Evolutionary conservation across 2,329 filamentous ascomycete species (phyloP), one percentile per base, ranked within the genome.

Genomic region (Lasiodiplodia theobromae): DNA sequence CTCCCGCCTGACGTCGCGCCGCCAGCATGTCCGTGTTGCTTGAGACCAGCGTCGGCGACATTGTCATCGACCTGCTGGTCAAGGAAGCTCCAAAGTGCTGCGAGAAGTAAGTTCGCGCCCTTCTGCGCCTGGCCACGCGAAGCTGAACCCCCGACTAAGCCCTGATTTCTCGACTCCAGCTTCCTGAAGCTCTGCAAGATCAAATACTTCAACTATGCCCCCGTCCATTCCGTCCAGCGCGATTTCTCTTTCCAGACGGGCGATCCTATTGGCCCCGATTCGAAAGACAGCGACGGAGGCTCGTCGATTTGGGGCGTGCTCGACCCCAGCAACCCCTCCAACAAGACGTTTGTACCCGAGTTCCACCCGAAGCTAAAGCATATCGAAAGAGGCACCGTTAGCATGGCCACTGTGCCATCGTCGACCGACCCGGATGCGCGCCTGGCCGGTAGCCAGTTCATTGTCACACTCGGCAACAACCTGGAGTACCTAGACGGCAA

Each of bases 151-250:
- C 73, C 54, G 53, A 83, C 84, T 85, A 84, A 89, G 84, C 84
- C 75, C 72, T 80, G 76, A 76, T 74, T 73, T 57, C 73, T 69
- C 73, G 76, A 73, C 76, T 78, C 71, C 80, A 96, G 93, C 86
- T 98, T 99, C 80, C 85, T 99, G 68, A 98, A 99, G 86, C 92
- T 99, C 74, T 97, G 96, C 88, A 98, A 98, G 83, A 86, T 94
- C 82, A 99, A 97, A 84, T 99, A 98, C 84, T 99, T 97, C 89
- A 98, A 98, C 84, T 98, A 96, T 80, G 90, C 94, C 6, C 96
- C 95, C 31, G 84, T 98, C 67, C 93, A 97, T 82, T 94, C 91
- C 73, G 88, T 99, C 47, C 96, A 97, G 78, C 96, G 95, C 79
- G 90, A 93, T 81, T 98, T 97, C 82, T 97, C 94, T 70, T 97